Evolutionary conservation across 257 asterid species (phyloP), one percentile per base, ranked within the genome.

Genomic region (Penstemon barbatus): DNA sequence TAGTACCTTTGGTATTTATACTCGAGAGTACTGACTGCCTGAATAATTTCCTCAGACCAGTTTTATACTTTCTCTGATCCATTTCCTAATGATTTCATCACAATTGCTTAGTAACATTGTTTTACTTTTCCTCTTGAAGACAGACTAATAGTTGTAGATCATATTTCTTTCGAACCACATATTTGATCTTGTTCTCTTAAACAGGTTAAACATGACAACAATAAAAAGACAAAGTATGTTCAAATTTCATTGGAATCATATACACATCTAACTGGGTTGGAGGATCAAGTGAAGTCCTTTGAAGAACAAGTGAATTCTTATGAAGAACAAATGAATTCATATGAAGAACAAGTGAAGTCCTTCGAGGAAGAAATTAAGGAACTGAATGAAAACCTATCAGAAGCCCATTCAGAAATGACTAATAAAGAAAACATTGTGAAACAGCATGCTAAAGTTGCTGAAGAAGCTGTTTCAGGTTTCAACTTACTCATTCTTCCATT

Each of bases 381-480:
- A 53, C 79, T 94, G 69, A 87, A 86, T 71, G 97, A 91, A 57
- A 88, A 89, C 81, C 74, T 94, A 75, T 81, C 97, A 3, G 87
- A 82, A 71, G 91, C 96, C 13, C 72, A 87, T 72, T 42, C 83
- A 1, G 97, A 94, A 77, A 80, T 94, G 82, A 84, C 85, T 6
- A 74, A 79, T 50, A 91, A 94, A 77, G 99, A 91, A 55, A 85
- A 68, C 79, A 75, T 89, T 73, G 99, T 91, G 76, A 94, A 94
- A 72, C 99, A 94, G 57, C 99, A 94, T 56, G 87, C 91, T 51
- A 94, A 94, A 83, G 97, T 94, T 73, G 99, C 99, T 73, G 97
- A 94, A 84, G 97, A 94, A 72, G 99, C 99, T 58, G 95, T 94
- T 66, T 89, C 99, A 89, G 99, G 99, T 92, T 72, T 71, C 56